Base-by-base conservation (phyloP, 345 rosid genomes). In the Dimocarpus longan region DNA sequence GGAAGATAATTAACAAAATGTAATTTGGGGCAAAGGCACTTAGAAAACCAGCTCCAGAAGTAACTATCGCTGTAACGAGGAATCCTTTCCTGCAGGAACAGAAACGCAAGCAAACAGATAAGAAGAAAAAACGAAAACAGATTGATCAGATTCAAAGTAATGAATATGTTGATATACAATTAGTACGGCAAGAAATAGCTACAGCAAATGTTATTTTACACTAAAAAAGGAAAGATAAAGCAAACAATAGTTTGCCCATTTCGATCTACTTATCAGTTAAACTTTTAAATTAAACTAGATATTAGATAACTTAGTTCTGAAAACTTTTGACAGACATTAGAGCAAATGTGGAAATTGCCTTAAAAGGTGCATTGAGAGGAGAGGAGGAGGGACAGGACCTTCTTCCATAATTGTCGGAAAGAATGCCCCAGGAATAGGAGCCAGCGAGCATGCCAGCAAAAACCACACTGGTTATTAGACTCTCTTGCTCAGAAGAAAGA, bases 391-490 rank as follows among this genome's bases (percentile, higher is more conserved):
- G 28, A 26, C 28, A 26, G 16, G 22, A 92, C 98, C 97, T 92
- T 77, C 98, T 90, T 75, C 98, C 98, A 75, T 88, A 75, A 82
- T 87, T 89, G 68, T 95, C 98, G 12, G 98, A 89, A 79, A 95
- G 87, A 10, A 92, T 59, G 70, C 98, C 98, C 98, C 98, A 95
- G 10, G 93, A 87, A 84, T 91, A 93, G 39, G 98, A 91, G 65
- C 98, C 98, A 39, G 93, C 66, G 43, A 95, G 89, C 98, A 93
- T 95, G 13, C 98, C 98, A 70, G 85, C 90, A 83, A 95, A 95
- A 74, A 95, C 98, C 22, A 88, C 90, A 28, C 88, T 93, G 66
- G 97, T 89, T 22, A 95, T 87, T 0, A 91, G 79, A 85, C 95
- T 92, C 80, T 95, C 94, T 76, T 92, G 83, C 32, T 82, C 82